phyloP scores from a whole-genome alignment of 2,329 filamentous ascomycete species.

The Thielaviopsis populi region DNA sequence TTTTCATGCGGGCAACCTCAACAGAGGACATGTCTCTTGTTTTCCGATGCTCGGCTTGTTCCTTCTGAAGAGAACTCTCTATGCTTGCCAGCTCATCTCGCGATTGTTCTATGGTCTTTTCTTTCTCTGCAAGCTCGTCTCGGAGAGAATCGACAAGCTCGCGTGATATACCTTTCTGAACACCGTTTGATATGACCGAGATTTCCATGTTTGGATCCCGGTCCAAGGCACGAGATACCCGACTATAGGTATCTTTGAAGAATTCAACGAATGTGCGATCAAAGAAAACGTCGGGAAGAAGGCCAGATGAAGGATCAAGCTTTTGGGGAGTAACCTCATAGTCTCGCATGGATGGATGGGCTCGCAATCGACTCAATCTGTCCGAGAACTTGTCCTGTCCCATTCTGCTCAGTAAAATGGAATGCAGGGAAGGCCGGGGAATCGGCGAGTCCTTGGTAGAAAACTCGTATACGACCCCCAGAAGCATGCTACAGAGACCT shows the following conservation, averaged over 20 bases:
- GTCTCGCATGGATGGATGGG: constrained; percentile 66
- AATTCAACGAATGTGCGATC: constrained; percentile 82
- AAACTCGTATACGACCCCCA: constrained; percentile 89
- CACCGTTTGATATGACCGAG: constrained; percentile 59
- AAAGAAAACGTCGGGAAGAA: constrained; percentile 69
- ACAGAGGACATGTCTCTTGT: constrained; percentile 34
- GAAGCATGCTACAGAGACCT: constrained; percentile 67
- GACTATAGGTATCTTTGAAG: constrained; percentile 88
- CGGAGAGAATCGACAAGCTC: constrained; percentile 80
- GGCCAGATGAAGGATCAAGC: constrained; percentile 33
- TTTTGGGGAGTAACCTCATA: constrained; percentile 75
- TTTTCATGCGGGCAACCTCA: constrained; percentile 44
- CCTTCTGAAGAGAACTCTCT: constrained; percentile 30
- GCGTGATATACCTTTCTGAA: constrained; percentile 83
- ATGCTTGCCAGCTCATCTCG: constrained; percentile 14
- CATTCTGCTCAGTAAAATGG: constrained; percentile 59
- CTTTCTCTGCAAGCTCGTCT: constrained; percentile 59
- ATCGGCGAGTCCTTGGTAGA: constrained; percentile 95
- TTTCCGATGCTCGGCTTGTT: constrained; percentile 30
- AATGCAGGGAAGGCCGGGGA: constrained; percentile 63
- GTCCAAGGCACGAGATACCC: constrained; percentile 71
- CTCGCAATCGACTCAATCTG: constrained; percentile 60
- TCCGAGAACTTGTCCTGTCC: constrained; percentile 81
- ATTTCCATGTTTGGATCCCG: constrained; percentile 80
- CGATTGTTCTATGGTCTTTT: constrained; percentile 22